Base-by-base conservation (phyloP, 31 red algal species). In the Asparagopsis taxiformis region DNA sequence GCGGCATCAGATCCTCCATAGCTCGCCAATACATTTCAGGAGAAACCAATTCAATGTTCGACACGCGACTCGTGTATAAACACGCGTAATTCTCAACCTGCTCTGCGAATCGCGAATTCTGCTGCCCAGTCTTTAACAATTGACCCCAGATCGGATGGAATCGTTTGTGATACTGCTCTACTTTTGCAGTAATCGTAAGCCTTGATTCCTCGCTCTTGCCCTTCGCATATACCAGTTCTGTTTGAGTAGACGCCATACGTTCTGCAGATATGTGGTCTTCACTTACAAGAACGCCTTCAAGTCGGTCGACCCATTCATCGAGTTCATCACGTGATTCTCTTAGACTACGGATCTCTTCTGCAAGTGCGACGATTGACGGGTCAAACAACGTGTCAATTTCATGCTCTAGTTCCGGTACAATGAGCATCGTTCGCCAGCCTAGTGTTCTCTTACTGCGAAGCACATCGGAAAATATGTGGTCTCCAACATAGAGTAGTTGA, bases 11-110 rank as follows among this genome's bases (percentile, higher is more conserved):
- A 63, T 97, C 93, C 16, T 59, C 55, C 81, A 92, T 92, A 38
- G 83, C 79, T 20, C 93, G 59, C 63, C 71, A 97, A 31, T 77
- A 87, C 34, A 88, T 73, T 26, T 92, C 88, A 3, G 83, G 82
- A 32, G 67, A 82, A 2, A 92, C 77, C 50, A 84, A 59, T 10
- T 55, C 68, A 43, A 98, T 68, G 62, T 98, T 98, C 29, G 78
- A 94, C 16, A 85, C 95, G 16, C 54, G 32, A 16, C 74, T 73
- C 9, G 95, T 91, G 56, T 98, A 98, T 81, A 98, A 56, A 65
- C 95, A 98, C 17, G 95, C 95, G 46, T 98, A 98, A 51, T 85
- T 65, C 63, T 98, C 95, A 33, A 98, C 95, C 59, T 98, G 90
- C 65, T 91, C 75, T 15, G 95, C 95, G 75, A 98, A 98, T 9